Percentiles rank a stretch among this genome's conserved stretches.
Conservation (phyloP, 2,329 filamentous ascomycete species). For the Fusarium piperis region DNA sequence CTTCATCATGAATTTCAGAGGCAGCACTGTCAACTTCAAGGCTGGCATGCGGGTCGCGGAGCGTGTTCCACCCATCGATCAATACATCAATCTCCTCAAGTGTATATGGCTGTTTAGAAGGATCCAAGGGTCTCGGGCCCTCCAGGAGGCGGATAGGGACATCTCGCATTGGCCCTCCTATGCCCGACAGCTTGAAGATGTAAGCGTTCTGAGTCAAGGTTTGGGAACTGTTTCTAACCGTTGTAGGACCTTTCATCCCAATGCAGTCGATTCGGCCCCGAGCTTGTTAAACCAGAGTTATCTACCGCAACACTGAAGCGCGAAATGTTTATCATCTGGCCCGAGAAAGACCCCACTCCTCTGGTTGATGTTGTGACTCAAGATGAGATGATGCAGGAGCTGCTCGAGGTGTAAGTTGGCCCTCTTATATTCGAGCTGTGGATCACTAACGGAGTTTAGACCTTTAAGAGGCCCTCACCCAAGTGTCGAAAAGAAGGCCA, state of each 20-base stretch:
- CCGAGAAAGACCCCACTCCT: constrained; percentile 39
- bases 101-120: constrained; percentile 45
- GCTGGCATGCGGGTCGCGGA: constrained; percentile 42
- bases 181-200: constrained; percentile 45
- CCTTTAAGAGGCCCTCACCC: constrained; percentile 29
- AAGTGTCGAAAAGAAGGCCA: constrained; percentile 36
- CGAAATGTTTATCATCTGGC: constrained; percentile 45
- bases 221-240: not conserved
- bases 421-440: too few species aligned
- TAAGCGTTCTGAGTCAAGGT: constrained; percentile 15
- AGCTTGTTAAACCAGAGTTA: constrained; percentile 41
- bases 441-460: constrained; percentile 16
- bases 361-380: constrained; percentile 45
- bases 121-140: constrained; percentile 27
- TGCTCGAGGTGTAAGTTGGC: constrained; percentile 41
- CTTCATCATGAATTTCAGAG: constrained; percentile 44
- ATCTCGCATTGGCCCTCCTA: constrained; percentile 51
- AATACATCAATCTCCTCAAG: constrained; percentile 48
- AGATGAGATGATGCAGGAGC: constrained; percentile 48
- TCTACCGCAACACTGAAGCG: constrained; percentile 22
- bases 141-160: constrained; percentile 22
- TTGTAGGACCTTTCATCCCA: constrained; percentile 41
- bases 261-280: constrained; percentile 41
- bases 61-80: constrained; percentile 33
- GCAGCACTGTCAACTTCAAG: constrained; percentile 39